Percentiles rank a stretch among this genome's conserved stretches.
These are phyloP conservation scores for Rhodomyrtus tomentosa DNA, from an alignment of 345 rosid species.

Conservation along the genomic window DNA sequence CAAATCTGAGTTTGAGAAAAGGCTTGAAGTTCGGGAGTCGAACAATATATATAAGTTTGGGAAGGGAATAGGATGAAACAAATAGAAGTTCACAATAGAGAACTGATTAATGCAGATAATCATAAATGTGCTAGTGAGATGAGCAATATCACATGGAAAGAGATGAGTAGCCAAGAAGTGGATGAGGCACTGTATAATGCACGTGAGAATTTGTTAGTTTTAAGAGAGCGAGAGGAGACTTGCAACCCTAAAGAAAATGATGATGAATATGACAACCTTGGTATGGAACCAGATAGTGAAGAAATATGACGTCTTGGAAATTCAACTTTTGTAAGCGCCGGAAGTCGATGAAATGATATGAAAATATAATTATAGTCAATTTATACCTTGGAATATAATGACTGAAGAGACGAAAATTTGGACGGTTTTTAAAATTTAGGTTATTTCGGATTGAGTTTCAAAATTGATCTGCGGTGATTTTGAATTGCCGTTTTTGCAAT, in stretches of 20 bases:
- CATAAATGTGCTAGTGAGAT: background rate
- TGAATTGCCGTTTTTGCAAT: too few species aligned
- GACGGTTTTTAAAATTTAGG: too few species aligned
- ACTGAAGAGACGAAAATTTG: too few species aligned
- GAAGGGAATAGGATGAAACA: background rate
- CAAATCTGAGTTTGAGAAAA: slow-evolving; percentile 8
- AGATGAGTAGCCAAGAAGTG: slow-evolving; percentile 6
- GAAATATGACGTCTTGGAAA: too few species aligned
- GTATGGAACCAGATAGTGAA: background rate
- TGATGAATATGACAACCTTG: slow-evolving; percentile 5
- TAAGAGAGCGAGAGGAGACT: slow-evolving; percentile 4
- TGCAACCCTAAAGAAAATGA: slow-evolving; percentile 4
- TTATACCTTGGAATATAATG: too few species aligned
- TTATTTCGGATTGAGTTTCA: too few species aligned
- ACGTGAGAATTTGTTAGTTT: slow-evolving; percentile 9
- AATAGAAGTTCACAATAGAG: background rate
- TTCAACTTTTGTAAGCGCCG: too few species aligned
- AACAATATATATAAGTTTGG: slow-evolving; percentile 4
- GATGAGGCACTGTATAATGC: slow-evolving; percentile 7
- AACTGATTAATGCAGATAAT: background rate
- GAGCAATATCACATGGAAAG: background rate
- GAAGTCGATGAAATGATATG: too few species aligned
- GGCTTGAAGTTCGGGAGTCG: slow-evolving; percentile 12
- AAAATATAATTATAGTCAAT: too few species aligned
- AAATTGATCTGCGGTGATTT: too few species aligned